A percentile compares a stretch with the other conserved stretches of the same genome.
Conservation (phyloP, 345 rosid species). For the Chamaenerion angustifolium region DNA sequence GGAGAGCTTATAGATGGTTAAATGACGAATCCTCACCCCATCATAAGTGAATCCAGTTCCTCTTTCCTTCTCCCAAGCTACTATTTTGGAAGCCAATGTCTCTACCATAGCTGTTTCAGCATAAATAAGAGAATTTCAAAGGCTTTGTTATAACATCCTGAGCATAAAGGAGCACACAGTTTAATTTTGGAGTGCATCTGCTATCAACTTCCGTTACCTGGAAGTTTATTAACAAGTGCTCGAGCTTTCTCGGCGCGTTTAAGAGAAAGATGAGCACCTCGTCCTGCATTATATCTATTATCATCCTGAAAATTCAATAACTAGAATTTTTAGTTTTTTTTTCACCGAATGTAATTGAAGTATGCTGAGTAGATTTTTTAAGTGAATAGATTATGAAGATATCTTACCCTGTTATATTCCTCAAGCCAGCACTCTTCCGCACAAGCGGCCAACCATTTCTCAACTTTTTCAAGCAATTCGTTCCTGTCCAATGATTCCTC, state of each 20-base stretch:
- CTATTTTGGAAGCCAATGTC: slow-evolving; percentile 64
- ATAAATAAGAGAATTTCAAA: neutral
- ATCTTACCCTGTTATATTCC: slow-evolving; percentile 80
- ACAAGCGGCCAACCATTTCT: slow-evolving; percentile 90
- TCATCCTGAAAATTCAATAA: slow-evolving; percentile 49
- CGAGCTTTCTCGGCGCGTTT: slow-evolving; percentile 99
- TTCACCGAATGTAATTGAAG: too few relatives aligned
- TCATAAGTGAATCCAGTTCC: slow-evolving; percentile 73
- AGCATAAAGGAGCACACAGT: too few relatives aligned
- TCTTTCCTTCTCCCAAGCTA: slow-evolving; percentile 86
- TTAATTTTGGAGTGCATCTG: too few relatives aligned
- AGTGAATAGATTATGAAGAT: too few relatives aligned
- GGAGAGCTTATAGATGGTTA: too few relatives aligned
- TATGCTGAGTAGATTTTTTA: neutral
- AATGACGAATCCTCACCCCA: slow-evolving; percentile 44
- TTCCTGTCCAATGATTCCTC: slow-evolving; percentile 88
- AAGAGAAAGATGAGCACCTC: slow-evolving; percentile 90
- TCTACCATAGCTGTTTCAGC: slow-evolving; percentile 65
- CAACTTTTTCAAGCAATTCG: slow-evolving; percentile 86
- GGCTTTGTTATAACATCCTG: neutral
- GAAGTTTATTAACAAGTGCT: slow-evolving; percentile 73
- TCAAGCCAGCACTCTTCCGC: slow-evolving; percentile 99
- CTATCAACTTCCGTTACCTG: slow-evolving; percentile 28
- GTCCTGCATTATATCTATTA: slow-evolving; percentile 89
- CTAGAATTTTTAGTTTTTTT: slow-evolving; percentile 4